Base-by-base conservation (phyloP, 179 eudicot species). In the Silene coronaria region DNA sequence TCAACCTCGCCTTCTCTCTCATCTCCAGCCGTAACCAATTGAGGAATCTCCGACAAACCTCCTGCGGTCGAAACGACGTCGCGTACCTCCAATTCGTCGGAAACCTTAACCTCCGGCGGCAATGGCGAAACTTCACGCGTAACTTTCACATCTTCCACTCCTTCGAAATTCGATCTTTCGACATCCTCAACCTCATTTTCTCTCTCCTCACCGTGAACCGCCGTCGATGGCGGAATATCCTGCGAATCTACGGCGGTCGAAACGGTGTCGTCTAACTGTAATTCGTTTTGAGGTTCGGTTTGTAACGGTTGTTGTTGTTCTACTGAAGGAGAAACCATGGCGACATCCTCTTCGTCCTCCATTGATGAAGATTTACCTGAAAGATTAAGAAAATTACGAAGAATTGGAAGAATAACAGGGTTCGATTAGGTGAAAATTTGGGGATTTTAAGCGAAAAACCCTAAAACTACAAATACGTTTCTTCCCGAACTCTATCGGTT, bases 271-370 rank as follows among this genome's bases (percentile, higher is more conserved):
- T 61, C 32, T 69, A 69, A 69, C 23, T 73, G 72, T 8, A 70
- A 53, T 34, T 66, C 70, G 2, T 62, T 30, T 28, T 45, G 27
- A 46, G 45, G 76, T n/a, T 34, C 67, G 21, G 61, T 16, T 60
- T 55, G 46, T 23, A 23, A 3, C 34, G 76, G 13, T 53, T 51
- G n/a, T 51, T 14, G 61, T 42, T 74, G 57, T n/a, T 60, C 77
- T 4, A 38, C 7, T 27, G 57, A 2, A 6, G 71, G 72, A 36
- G 27, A 45, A 13, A 45, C 68, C 19, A 60, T 53, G 58, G 21
- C 73, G 34, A 76, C 61, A 9, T 80, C 83, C 11, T 80, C 82
- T 26, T 80, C 80, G 57, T 80, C 83, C 71, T 76, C 83, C 80
- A 80, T 80, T 60, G 80, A 76, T 22, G 74, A 32, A 66, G 53